phyloP scores from a whole-genome alignment of 192 early-diverging fungal genomes.

The Mortierella antarctica region DNA sequence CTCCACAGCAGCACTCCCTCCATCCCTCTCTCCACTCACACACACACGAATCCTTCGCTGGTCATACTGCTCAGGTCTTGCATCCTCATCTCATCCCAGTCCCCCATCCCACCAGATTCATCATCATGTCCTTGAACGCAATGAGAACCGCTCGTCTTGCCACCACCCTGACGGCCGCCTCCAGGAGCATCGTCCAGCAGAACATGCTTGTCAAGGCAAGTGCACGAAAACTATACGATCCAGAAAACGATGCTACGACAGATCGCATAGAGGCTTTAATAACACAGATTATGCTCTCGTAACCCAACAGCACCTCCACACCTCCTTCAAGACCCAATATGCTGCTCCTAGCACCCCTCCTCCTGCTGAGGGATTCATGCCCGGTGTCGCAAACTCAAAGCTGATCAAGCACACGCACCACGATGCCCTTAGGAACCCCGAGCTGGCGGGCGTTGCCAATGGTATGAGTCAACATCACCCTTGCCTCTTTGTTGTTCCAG shows the following conservation, averaged over 20 bases:
- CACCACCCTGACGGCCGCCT: conserved; percentile 10
- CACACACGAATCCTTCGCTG: too few relatives aligned
- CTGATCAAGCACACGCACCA: conserved; percentile 82
- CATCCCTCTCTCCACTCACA: neutral
- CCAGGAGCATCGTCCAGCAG: conserved; percentile 33
- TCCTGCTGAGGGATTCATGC: conserved; percentile 84
- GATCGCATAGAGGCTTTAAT: neutral
- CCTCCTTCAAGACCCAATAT: conserved; percentile 35
- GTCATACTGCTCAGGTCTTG: too few relatives aligned
- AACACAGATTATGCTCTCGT: neutral
- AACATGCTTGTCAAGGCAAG: conserved; percentile 37
- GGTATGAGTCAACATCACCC: conserved; percentile 41
- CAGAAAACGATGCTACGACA: neutral
- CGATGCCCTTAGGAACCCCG: conserved; percentile 73
- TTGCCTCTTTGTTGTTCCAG: neutral
- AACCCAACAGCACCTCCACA: conserved; percentile 36
- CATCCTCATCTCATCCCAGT: neutral
- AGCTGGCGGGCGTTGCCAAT: conserved; percentile 74
- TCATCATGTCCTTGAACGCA: conserved; percentile 33
- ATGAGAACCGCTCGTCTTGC: conserved; percentile 27
- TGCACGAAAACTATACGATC: neutral
- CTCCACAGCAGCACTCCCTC: neutral
- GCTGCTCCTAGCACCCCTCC: conserved; percentile 51
- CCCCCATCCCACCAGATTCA: neutral
- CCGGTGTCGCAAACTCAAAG: conserved; percentile 84